These are phyloP conservation scores for Saksenaea vasiformis DNA, from an alignment of 371 early-diverging fungal genomes.

Conservation along the genomic window DNA sequence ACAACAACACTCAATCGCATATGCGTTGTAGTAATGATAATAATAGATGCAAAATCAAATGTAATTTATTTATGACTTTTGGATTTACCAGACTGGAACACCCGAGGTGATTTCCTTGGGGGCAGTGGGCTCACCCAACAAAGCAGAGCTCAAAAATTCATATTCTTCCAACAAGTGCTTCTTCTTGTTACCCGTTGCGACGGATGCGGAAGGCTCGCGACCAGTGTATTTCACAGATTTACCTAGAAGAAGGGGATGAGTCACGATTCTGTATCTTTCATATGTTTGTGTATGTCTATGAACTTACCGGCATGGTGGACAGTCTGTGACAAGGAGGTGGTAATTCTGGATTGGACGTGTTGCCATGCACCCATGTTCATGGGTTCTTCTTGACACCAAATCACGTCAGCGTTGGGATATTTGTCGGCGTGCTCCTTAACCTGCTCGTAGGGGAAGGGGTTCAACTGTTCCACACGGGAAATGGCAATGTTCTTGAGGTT, in stretches of 20 bases:
- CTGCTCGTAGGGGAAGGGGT: conserved; percentile 95
- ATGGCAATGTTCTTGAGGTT: conserved; percentile 85
- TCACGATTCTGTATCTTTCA: too few species aligned
- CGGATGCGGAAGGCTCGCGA: conserved; percentile 91
- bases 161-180: conserved; percentile 93
- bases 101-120: conserved; percentile 71
- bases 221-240: conserved; percentile 84
- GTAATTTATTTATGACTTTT: background rate
- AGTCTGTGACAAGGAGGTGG: conserved; percentile 76
- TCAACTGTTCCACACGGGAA: conserved; percentile 92
- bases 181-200: conserved; percentile 97
- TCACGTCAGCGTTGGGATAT: conserved; percentile 87
- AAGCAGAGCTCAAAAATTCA: conserved; percentile 79
- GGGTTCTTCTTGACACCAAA: conserved; percentile 97
- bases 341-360: conserved; percentile 86
- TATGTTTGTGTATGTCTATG: too few species aligned
- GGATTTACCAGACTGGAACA: conserved; percentile 69
- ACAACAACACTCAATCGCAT: too few species aligned
- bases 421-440: conserved; percentile 84
- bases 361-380: conserved; percentile 93
- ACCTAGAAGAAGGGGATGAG: conserved; percentile 16
- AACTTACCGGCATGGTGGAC: conserved; percentile 58
- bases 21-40: background rate
- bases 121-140: conserved; percentile 72
- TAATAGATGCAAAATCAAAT: background rate